These are phyloP conservation scores for Achlya hypogyna DNA, from an alignment of 352 stramenopile genomes.

Conservation along the genomic window DNA sequence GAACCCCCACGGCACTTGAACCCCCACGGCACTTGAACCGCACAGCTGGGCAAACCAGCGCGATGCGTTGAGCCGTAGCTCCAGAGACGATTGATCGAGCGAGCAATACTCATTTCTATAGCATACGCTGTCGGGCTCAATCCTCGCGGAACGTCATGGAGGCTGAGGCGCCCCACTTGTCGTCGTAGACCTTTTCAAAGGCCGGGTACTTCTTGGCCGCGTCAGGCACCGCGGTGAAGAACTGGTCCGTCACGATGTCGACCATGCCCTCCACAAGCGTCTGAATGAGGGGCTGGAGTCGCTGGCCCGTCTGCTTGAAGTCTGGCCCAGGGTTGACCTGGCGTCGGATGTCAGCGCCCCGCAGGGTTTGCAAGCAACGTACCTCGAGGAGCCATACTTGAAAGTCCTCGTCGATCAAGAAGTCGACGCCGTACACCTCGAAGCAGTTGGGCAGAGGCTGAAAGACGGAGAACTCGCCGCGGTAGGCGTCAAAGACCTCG, in stretches of 20 bases:
- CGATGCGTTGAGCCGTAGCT: too few species aligned
- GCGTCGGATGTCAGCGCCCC: background rate
- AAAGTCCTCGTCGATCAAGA: conserved; percentile 59
- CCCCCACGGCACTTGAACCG: too few species aligned
- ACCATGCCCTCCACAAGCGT: conserved; percentile 54
- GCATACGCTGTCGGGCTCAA: background rate
- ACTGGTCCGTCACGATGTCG: conserved; percentile 41
- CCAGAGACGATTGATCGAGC: too few species aligned
- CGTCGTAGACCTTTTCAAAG: conserved; percentile 46
- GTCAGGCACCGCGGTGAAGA: conserved; percentile 30
- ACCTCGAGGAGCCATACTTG: conserved; percentile 56
- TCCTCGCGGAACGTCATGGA: conserved; percentile 45
- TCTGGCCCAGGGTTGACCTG: conserved; percentile 61
- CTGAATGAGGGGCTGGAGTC: conserved; percentile 49
- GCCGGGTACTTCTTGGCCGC: conserved; percentile 27
- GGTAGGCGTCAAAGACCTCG: conserved; percentile 60
- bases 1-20: too few species aligned
- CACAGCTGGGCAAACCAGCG: too few species aligned
- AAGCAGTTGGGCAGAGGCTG: conserved; percentile 60
- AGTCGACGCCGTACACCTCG: conserved; percentile 69
- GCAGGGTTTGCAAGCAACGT: background rate
- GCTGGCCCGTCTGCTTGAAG: conserved; percentile 62
- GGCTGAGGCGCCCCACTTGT: conserved; percentile 39
- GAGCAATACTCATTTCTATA: too few species aligned
- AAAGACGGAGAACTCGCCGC: conserved; percentile 67